A percentile compares a stretch with the other conserved stretches of the same genome.
phyloP scores from a whole-genome alignment of 1,284 basidiomycete species.

The Tremellales sp. region DNA sequence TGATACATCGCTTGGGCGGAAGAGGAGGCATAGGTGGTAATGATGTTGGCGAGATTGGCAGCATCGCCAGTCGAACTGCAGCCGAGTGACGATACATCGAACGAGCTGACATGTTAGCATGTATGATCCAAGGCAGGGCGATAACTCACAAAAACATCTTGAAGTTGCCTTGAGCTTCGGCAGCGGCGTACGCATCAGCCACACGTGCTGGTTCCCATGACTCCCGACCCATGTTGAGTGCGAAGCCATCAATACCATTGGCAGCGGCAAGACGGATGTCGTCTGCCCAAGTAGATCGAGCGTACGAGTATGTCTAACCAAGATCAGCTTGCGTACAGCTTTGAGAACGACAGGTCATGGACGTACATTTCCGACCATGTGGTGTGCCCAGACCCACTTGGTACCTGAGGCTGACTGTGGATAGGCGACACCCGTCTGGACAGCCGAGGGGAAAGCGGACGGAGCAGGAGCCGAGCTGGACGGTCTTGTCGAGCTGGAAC shows the following conservation, averaged over 20 bases:
- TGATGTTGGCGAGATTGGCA: constrained; percentile 57
- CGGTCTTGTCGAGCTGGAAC: constrained; percentile 4
- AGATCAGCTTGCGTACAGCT: not conserved
- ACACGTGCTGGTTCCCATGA: constrained; percentile 63
- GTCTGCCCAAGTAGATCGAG: constrained; percentile 34
- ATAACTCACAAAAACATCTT: constrained; percentile 71
- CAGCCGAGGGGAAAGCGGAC: constrained; percentile 15
- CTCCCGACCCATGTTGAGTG: constrained; percentile 63
- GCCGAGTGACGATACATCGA: constrained; percentile 47
- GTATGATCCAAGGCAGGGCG: constrained; percentile 56
- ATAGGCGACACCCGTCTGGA: constrained; percentile 12
- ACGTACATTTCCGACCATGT: constrained; percentile 44
- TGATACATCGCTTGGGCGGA: constrained; percentile 61
- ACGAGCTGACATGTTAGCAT: constrained; percentile 15
- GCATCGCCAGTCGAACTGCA: constrained; percentile 57
- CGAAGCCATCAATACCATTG: constrained; percentile 58
- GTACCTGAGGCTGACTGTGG: constrained; percentile 16
- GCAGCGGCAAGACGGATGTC: constrained; percentile 45
- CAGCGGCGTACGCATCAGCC: constrained; percentile 58
- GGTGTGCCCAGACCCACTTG: constrained; percentile 42
- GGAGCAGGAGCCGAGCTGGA: constrained; percentile 4
- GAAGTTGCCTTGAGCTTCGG: constrained; percentile 52
- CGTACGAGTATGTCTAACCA: constrained; percentile 38
- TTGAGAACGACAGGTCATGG: not conserved
- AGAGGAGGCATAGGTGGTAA: constrained; percentile 57